These are phyloP conservation scores for Botrytis fabae DNA, from an alignment of 2,329 filamentous ascomycete species.

Conservation along the genomic window DNA sequence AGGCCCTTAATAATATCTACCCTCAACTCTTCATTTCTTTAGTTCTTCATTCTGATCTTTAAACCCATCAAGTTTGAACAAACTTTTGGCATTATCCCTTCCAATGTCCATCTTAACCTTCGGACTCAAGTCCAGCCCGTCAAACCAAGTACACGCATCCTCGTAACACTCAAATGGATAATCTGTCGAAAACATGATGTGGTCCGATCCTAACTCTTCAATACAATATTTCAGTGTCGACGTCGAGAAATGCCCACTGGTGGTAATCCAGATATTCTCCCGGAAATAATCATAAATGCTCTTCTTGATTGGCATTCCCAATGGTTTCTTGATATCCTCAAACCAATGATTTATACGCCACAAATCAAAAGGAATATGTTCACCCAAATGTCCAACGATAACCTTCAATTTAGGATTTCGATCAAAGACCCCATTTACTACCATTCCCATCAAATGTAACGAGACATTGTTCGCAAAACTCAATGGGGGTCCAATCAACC, in stretches of 20 bases:
- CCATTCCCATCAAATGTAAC: constrained; percentile 55
- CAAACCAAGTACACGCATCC: constrained; percentile 46
- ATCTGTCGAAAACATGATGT: constrained; percentile 55
- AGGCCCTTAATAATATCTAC: too few species aligned
- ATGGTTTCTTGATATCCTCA: constrained; percentile 52
- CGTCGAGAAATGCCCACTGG: constrained; percentile 57
- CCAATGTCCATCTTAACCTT: constrained; percentile 46
- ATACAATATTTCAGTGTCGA: constrained; percentile 52
- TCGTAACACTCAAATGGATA: constrained; percentile 53
- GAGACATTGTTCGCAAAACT: constrained; percentile 60
- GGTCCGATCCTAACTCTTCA: constrained; percentile 50
- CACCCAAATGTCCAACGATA: constrained; percentile 51
- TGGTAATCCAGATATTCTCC: constrained; percentile 58
- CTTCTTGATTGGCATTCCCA: constrained; percentile 43
- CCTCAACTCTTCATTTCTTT: not conserved
- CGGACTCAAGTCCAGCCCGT: constrained; percentile 44
- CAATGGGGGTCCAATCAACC: constrained; percentile 59
- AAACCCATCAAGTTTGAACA: constrained; percentile 41
- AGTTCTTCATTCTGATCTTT: constrained; percentile 6
- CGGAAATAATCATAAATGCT: constrained; percentile 54
- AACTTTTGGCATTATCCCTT: constrained; percentile 48
- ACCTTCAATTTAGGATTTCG: constrained; percentile 49
- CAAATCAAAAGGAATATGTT: constrained; percentile 52
- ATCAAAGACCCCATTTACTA: constrained; percentile 54
- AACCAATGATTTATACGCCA: constrained; percentile 57